Base-by-base conservation (phyloP, 148 eudicot genomes). In the Pouteria glomerata region DNA sequence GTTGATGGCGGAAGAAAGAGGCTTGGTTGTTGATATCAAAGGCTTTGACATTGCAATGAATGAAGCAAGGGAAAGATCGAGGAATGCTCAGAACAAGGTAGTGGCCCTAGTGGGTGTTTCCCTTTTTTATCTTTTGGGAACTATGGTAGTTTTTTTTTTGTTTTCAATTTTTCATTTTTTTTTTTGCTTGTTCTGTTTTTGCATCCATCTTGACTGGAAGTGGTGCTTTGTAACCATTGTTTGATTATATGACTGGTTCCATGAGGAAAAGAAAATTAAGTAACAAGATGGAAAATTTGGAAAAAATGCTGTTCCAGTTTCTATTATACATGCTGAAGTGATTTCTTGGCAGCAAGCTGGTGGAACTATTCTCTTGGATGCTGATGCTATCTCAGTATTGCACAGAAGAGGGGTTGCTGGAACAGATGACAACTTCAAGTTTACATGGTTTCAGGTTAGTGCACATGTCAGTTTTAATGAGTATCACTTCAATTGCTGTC, bases 1-100 rank as follows among this genome's bases (percentile, higher is more conserved):
- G 99, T 58, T 96, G 76, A 96, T 96, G 99, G 99, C 99, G 27
- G 99, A 88, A 80, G 99, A 96, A 87, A 83, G 87, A 75, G 89
- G 88, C 27, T 74, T 92, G 73, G 77, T 74, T 26, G 97, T 96
- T 79, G 99, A 96, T 79, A 84, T 84, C 29, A 82, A 96, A 47
- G 95, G 89, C 51, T 96, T 85, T 73, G 45, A 83, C 71, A 68
- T 62, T n/a, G 92, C 96, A 65, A 90, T 96, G 99, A 78, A 90
- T 74, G 93, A 85, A 73, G 99, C 99, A 6, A 83, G 92, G 73
- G 91, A 96, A 85, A 90, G 89, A 78, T 88, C 99, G 52, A 88
- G 97, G 83, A 88, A 48, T 82, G 96, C 87, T 59, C 94, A 92
- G 78, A 84, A 73, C 71, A 92, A 90, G 96, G 99, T 96, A 64